phyloP scores from a whole-genome alignment of 441 rosid genomes.

The Mallotus japonicus region DNA sequence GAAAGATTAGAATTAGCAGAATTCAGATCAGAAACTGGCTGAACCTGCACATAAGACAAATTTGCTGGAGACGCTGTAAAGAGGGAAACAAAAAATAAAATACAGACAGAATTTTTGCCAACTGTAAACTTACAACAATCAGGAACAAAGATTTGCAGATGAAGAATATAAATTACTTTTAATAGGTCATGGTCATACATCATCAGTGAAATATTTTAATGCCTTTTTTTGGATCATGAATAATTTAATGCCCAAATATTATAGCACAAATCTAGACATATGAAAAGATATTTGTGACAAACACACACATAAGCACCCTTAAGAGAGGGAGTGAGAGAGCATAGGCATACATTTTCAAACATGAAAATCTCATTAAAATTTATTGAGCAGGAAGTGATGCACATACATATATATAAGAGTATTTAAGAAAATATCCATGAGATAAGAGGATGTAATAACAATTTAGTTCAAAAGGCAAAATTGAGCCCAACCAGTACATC shows the following conservation, averaged over 20 bases:
- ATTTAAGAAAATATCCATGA: too few relatives aligned
- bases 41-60: constrained; percentile 56
- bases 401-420: too few relatives aligned
- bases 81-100: not conserved
- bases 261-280: not conserved
- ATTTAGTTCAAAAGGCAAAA: not conserved
- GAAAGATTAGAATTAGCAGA: constrained; percentile 36
- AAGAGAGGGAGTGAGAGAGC: too few relatives aligned
- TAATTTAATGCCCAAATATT: not conserved
- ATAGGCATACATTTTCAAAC: too few relatives aligned
- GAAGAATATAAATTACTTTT: not conserved
- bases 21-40: constrained; percentile 44
- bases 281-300: not conserved
- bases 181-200: not conserved
- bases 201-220: not conserved
- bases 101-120: not conserved
- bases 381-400: too few relatives aligned
- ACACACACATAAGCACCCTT: too few relatives aligned
- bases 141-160: not conserved
- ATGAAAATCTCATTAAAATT: too few relatives aligned
- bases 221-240: too few relatives aligned
- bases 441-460: too few relatives aligned
- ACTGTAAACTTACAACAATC: not conserved
- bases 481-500: not conserved
- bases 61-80: constrained; percentile 1